A percentile compares a stretch with the other conserved stretches of the same genome.
Evolutionary conservation across 2,329 filamentous ascomycete genomes (phyloP).

Genomic region (Iodosphaeria phyllophila): DNA sequence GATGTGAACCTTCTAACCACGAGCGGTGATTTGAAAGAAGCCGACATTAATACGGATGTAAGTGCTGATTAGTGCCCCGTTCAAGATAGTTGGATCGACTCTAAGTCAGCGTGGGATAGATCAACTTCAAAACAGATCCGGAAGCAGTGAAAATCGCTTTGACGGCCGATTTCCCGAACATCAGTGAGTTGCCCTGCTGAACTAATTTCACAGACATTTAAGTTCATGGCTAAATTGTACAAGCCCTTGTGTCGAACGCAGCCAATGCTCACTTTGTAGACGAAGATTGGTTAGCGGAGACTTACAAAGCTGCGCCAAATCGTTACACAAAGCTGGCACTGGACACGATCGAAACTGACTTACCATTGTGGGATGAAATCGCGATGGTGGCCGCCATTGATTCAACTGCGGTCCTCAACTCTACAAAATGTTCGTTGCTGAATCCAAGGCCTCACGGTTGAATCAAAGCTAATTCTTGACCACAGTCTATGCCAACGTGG

Average conservation of each 20-base stretch:
- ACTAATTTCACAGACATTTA: background rate
- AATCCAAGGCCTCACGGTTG: background rate
- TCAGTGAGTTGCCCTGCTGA: constrained; percentile 7
- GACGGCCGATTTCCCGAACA: constrained; percentile 25
- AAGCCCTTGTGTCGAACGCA: constrained; percentile 5
- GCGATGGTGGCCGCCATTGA: constrained; percentile 7
- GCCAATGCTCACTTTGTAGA: constrained; percentile 4
- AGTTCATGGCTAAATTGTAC: background rate
- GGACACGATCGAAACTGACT: constrained; percentile 3
- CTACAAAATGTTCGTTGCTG: constrained; percentile 6
- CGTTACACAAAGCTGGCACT: constrained; percentile 6
- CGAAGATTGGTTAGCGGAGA: constrained; percentile 5
- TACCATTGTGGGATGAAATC: constrained; percentile 10
- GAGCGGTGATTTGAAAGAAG: constrained; percentile 6
- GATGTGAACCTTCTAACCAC: constrained; percentile 19
- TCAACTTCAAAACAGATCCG: constrained; percentile 31
- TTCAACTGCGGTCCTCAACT: constrained; percentile 6
- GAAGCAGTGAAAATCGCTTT: constrained; percentile 29
- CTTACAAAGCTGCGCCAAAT: constrained; percentile 5
- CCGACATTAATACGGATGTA: constrained; percentile 11
- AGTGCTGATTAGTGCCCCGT: constrained; percentile 1
- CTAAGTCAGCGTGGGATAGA: constrained; percentile 11
- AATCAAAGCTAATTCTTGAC: background rate
- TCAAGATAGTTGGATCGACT: background rate
- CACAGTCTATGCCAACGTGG: constrained; percentile 6